Conservation (phyloP, 305 asterid genomes). For the Rubia occidens region DNA sequence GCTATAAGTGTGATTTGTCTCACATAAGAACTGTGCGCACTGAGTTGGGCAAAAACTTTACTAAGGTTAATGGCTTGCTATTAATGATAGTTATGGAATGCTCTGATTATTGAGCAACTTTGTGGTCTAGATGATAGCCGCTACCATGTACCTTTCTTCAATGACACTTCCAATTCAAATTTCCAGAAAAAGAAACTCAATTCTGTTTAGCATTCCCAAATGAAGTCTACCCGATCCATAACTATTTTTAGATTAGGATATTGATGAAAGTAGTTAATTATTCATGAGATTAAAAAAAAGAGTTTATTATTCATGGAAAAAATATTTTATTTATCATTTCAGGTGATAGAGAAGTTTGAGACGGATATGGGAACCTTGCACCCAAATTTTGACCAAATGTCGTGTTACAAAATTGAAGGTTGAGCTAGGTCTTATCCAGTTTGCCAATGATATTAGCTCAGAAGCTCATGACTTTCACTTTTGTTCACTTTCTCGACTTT, state of each 20-base stretch:
- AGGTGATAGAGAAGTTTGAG: conserved; percentile 76
- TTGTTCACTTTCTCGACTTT: too few species aligned
- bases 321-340: conserved; percentile 17
- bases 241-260: not conserved
- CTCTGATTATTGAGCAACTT: too few species aligned
- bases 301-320: not conserved
- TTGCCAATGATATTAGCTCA: conserved; percentile 93
- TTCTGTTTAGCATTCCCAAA: not conserved
- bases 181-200: not conserved
- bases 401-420: conserved; percentile 68
- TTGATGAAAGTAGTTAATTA: not conserved
- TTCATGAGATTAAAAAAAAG: not conserved
- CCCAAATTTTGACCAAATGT: conserved; percentile 82
- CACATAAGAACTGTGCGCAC: too few species aligned
- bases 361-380: conserved; percentile 61
- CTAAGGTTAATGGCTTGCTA: too few species aligned
- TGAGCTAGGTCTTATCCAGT: conserved; percentile 81
- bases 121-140: too few species aligned
- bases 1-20: too few species aligned
- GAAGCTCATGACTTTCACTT: conserved; percentile 57
- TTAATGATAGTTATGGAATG: too few species aligned
- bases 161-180: not conserved
- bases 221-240: not conserved
- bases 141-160: too few species aligned
- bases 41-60: too few species aligned